phyloP scores from a whole-genome alignment of 257 asterid genomes.

The Dorcoceras hygrometricum region DNA sequence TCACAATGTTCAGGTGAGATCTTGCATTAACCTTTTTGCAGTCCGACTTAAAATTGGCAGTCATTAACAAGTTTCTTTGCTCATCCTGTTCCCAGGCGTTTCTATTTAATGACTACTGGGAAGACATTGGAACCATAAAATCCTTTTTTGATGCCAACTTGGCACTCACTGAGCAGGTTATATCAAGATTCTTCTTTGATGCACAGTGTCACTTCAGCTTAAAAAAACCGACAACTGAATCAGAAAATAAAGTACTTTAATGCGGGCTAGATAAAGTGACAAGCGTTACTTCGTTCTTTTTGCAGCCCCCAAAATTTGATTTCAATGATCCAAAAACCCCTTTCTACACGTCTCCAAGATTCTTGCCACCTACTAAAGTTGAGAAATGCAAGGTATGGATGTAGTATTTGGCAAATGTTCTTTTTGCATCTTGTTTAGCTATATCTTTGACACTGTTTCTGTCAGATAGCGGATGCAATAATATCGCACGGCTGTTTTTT shows the following conservation, averaged over 20 bases:
- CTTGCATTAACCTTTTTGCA: conserved; percentile 1
- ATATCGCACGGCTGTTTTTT: conserved; percentile 93
- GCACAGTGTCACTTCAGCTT: not conserved
- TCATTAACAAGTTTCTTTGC: conserved; percentile 19
- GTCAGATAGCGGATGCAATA: conserved; percentile 83
- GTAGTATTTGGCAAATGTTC: conserved; percentile 13
- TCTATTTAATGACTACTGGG: conserved; percentile 88
- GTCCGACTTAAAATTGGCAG: conserved; percentile 5
- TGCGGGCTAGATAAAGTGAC: not conserved
- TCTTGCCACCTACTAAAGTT: conserved; percentile 86
- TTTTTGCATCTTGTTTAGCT: conserved; percentile 1
- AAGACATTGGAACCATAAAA: conserved; percentile 88
- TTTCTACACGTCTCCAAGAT: conserved; percentile 85
- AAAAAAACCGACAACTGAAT: not conserved
- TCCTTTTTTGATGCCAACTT: conserved; percentile 92
- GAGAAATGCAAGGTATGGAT: conserved; percentile 78
- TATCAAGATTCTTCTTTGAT: not conserved
- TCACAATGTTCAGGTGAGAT: conserved; percentile 78
- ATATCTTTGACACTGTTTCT: conserved; percentile 21
- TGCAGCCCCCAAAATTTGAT: conserved; percentile 75
- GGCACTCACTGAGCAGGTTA: conserved; percentile 89
- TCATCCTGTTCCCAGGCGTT: conserved; percentile 56
- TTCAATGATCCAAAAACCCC: conserved; percentile 82
- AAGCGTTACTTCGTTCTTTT: conserved; percentile 26
- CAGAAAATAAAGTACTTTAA: not conserved